Percentiles rank a stretch among this genome's conserved stretches.
Conservation (phyloP, 345 rosid species). For the Excoecaria agallocha region DNA sequence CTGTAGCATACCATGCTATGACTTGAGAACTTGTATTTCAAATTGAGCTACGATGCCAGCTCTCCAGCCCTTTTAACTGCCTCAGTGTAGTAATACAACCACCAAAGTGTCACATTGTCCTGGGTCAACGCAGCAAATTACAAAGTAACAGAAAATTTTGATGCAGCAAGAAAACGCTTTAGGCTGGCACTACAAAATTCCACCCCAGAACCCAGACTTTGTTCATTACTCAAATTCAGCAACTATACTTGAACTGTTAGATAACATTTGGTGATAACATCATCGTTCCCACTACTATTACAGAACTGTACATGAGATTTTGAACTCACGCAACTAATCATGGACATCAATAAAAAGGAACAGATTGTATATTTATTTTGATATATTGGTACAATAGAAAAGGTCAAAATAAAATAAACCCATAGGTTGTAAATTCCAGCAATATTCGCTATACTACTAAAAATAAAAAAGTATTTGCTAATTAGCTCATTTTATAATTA, state of each 20-base stretch:
- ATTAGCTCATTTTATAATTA: not conserved
- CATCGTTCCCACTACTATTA: not conserved
- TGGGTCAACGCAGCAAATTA: conserved; percentile 26
- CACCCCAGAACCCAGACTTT: not conserved
- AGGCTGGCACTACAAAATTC: not conserved
- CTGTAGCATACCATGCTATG: not conserved
- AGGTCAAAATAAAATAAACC: not conserved
- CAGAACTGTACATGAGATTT: not conserved
- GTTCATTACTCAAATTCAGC: not conserved
- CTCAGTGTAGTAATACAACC: conserved; percentile 46
- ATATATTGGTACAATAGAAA: not conserved
- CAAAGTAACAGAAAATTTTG: not conserved
- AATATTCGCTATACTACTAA: not conserved
- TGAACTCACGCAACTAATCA: not conserved
- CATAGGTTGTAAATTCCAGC: not conserved
- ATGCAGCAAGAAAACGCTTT: not conserved
- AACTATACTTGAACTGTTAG: not conserved
- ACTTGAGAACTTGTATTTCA: not conserved
- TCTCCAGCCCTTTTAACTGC: conserved; percentile 44
- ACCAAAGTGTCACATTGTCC: conserved; percentile 56
- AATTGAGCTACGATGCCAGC: conserved; percentile 16
- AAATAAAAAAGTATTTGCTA: not conserved
- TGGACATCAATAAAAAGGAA: not conserved
- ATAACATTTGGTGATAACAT: not conserved
- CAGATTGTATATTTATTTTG: not conserved